Percentiles rank a stretch among this genome's conserved stretches.
These are phyloP conservation scores for Annulohypoxylon stygium DNA, from an alignment of 495 filamentous ascomycete species.

Conservation along the genomic window DNA sequence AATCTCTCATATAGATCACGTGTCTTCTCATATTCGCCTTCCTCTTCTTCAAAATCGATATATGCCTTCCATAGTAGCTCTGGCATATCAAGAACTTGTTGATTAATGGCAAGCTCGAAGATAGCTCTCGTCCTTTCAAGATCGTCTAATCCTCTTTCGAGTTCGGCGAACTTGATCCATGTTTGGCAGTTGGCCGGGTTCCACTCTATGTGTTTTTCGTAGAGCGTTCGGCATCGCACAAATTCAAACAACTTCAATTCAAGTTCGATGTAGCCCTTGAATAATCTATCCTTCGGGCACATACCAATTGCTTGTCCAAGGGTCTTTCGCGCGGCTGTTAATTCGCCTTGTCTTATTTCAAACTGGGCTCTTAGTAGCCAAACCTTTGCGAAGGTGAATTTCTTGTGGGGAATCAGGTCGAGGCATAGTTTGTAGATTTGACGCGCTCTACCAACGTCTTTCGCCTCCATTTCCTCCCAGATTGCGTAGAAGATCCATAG, in stretches of 20 bases:
- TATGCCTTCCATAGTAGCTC: slow-evolving; percentile 97
- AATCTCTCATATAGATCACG: slow-evolving; percentile 91
- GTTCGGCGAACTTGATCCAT: slow-evolving; percentile 94
- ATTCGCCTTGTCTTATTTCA: slow-evolving; percentile 86
- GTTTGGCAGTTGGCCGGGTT: slow-evolving; percentile 89
- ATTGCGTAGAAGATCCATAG: slow-evolving; percentile 97
- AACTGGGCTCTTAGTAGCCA: slow-evolving; percentile 96
- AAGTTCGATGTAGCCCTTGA: slow-evolving; percentile 91
- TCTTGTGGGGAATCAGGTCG: slow-evolving; percentile 91
- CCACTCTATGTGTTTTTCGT: slow-evolving; percentile 93
- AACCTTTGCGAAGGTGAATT: slow-evolving; percentile 97
- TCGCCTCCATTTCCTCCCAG: slow-evolving; percentile 89
- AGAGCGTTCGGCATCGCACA: slow-evolving; percentile 86
- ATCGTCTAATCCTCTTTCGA: slow-evolving; percentile 92
- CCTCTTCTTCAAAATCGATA: slow-evolving; percentile 97
- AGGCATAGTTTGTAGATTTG: slow-evolving; percentile 93
- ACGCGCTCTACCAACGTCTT: slow-evolving; percentile 82
- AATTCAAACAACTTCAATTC: slow-evolving; percentile 96
- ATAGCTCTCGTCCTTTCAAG: slow-evolving; percentile 88
- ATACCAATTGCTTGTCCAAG: slow-evolving; percentile 91
- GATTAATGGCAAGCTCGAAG: slow-evolving; percentile 89
- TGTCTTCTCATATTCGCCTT: slow-evolving; percentile 86
- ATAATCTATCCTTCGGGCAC: slow-evolving; percentile 95
- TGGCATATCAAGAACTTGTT: slow-evolving; percentile 94
- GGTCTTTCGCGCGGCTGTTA: slow-evolving; percentile 84